A percentile compares a stretch with the other conserved stretches of the same genome.
Evolutionary conservation across 495 filamentous ascomycete species (phyloP).

Genomic region (Ramalina intermedia): DNA sequence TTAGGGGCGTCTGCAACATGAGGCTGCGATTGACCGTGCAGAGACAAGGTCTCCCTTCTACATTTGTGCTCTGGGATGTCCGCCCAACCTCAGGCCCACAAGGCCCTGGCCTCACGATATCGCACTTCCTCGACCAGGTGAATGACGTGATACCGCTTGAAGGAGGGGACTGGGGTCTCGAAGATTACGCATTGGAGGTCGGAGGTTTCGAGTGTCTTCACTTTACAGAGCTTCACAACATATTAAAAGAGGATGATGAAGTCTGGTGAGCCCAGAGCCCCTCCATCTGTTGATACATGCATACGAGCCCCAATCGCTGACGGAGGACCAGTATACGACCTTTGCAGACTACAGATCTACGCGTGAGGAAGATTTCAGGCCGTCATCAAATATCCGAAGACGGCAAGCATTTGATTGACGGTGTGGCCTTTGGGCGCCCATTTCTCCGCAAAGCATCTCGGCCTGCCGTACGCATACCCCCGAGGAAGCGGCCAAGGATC

Average conservation of each 20-base stretch:
- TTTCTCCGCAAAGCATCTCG: constrained; percentile 45
- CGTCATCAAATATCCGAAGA: constrained; percentile 68
- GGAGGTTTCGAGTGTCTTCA: constrained; percentile 79
- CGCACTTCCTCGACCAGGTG: constrained; percentile 69
- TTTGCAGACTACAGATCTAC: constrained; percentile 58
- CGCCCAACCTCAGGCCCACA: constrained; percentile 27
- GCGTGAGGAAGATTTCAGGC: constrained; percentile 59
- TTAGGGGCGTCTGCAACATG: constrained; percentile 31
- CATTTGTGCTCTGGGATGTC: constrained; percentile 58
- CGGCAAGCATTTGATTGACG: constrained; percentile 78
- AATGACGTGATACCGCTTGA: constrained; percentile 78
- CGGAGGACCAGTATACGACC: constrained; percentile 54
- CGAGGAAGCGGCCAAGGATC: constrained; percentile 55
- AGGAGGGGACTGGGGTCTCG: constrained; percentile 69
- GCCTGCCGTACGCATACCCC: constrained; percentile 59
- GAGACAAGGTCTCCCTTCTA: constrained; percentile 65
- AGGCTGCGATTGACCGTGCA: constrained; percentile 71
- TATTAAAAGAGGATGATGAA: constrained; percentile 73
- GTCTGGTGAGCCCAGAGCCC: constrained; percentile 46
- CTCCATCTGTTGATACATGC: neutral
- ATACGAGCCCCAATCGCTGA: neutral
- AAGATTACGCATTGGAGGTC: constrained; percentile 85
- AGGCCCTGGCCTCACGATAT: constrained; percentile 48
- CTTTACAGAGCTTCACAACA: constrained; percentile 54
- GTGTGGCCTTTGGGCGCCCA: constrained; percentile 72